Percentiles rank a stretch among this genome's conserved stretches.
phyloP scores from a whole-genome alignment of 768 basidiomycete species.

The Leccinum fibrillosum region DNA sequence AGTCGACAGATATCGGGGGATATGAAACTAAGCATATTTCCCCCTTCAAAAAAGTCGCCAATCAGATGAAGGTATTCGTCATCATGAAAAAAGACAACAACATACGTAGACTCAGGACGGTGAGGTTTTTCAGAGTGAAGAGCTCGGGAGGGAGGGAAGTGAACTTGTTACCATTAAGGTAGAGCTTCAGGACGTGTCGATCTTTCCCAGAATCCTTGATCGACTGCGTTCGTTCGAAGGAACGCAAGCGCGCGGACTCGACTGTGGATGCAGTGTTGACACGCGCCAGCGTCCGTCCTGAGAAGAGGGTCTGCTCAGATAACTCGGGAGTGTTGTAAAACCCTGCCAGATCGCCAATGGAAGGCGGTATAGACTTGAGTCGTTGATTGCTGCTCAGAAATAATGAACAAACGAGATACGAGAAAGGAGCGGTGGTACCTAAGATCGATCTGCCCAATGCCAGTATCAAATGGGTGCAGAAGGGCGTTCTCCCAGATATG shows the following conservation, averaged over 20 bases:
- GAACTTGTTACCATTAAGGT: slow-evolving; percentile 54
- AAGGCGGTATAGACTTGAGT: slow-evolving; percentile 48
- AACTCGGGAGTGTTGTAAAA: slow-evolving; percentile 43
- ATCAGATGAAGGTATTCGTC: not conserved
- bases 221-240: slow-evolving; percentile 27
- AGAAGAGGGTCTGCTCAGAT: slow-evolving; percentile 28
- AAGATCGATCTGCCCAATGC: slow-evolving; percentile 50
- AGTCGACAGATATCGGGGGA: slow-evolving; percentile 63
- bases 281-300: slow-evolving; percentile 31
- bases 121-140: slow-evolving; percentile 54
- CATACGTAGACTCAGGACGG: slow-evolving; percentile 63
- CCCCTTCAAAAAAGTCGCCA: slow-evolving; percentile 36
- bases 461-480: slow-evolving; percentile 42
- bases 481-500: slow-evolving; percentile 49
- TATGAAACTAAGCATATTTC: slow-evolving; percentile 51
- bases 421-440: slow-evolving; percentile 37
- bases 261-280: slow-evolving; percentile 33
- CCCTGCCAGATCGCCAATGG: slow-evolving; percentile 42
- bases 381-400: slow-evolving; percentile 31
- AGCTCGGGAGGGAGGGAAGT: slow-evolving; percentile 52
- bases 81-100: slow-evolving; percentile 8
- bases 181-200: slow-evolving; percentile 53
- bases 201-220: slow-evolving; percentile 36
- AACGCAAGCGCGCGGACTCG: slow-evolving; percentile 20
- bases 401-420: slow-evolving; percentile 10